Evolutionary conservation across 768 basidiomycete species (phyloP), one percentile per base, ranked within the genome.

Genomic region (Panaeolus papilionaceus): DNA sequence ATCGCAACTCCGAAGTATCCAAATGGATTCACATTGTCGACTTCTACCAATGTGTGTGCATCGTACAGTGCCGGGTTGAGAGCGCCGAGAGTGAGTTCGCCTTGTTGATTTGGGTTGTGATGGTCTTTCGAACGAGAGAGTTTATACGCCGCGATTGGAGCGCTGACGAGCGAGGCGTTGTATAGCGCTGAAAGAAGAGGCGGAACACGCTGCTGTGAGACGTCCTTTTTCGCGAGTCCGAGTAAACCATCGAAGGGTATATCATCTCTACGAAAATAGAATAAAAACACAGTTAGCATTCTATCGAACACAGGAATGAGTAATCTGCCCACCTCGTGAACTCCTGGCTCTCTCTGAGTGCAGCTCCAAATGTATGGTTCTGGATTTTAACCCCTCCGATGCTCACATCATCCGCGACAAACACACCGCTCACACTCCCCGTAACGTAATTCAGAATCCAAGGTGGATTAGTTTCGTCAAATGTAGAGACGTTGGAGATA

Each of bases 11-110:
- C 64, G 61, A 64, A 68, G 26, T 62, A 68, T 16, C 68, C 68
- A 39, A 68, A 68, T 3, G 26, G 26, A 75, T 83, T 88, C 67
- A 88, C 82, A 65, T 88, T 89, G 38, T 75, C 69, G 45, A 89
- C 71, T 4, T 82, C 83, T 28, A 82, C 80, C 38, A 89, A 80
- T 11, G 86, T 83, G 16, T 72, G 71, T 10, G 79, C 69, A 62
- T 84, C 78, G 71, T 88, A 88, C 74, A 88, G 87, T 61, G 81
- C 78, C 10, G 79, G 42, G 72, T 92, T 86, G 62, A 90, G 80
- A 6, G 83, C 89, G 44, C 91, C 90, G 66, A 92, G 84, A 8
- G 90, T 89, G 51, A 91, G 77, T 76, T 89, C 80, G 23, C 89
- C 90, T 64, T 88, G 82, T 12, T 16, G 23, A 65, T 85, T 80